Base-by-base conservation (phyloP, 148 eudicot genomes). In the Dianthus caryophyllus region DNA sequence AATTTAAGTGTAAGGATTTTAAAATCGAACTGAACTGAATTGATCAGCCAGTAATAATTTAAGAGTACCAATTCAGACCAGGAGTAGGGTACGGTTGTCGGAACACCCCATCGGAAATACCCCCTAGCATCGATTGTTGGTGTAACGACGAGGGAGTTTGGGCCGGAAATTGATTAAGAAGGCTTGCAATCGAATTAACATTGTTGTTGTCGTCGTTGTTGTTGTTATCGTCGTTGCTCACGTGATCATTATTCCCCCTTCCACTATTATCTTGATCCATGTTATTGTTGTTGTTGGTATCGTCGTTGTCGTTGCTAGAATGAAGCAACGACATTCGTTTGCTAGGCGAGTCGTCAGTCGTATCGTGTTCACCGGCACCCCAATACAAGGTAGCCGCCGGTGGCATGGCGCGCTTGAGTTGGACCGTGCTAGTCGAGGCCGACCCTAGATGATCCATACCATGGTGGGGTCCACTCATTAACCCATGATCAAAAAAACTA, bases 21-120 rank as follows among this genome's bases (percentile, higher is more conserved):
- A 13, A 11, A 33, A 26, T 10, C 2, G 20, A 7, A 39, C 63
- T 30, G 15, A 60, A 13, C 22, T 44, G 62, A 46, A n/a, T 61
- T 24, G 29, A 14, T 17, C 2, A 1, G 36, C 38, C 18, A 30
- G 5, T 49, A 52, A 57, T 18, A 31, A 69, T 13, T 49, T 77
- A 81, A n/a, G 75, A 65, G 70, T 73, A 81, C 88, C 91, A 86
- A 53, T 82, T 86, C 71, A 80, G 36, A 24, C 84, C 81, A 1
- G 84, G 74, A 7, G 75, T 71, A 22, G 77, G 73, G 33, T 76
- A 78, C 0, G 70, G 73, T 58, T 83, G 90, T 61, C 86, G 68
- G 57, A 73, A 85, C 27, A 69, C 64, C 5, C 76, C 76, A n/a
- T 77, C 80, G 0, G 73, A 70, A 17, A 75, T 74, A 61, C 47